These are phyloP conservation scores for Aspergillus saccharolyticus DNA, from an alignment of 495 filamentous ascomycete genomes.

Conservation along the genomic window DNA sequence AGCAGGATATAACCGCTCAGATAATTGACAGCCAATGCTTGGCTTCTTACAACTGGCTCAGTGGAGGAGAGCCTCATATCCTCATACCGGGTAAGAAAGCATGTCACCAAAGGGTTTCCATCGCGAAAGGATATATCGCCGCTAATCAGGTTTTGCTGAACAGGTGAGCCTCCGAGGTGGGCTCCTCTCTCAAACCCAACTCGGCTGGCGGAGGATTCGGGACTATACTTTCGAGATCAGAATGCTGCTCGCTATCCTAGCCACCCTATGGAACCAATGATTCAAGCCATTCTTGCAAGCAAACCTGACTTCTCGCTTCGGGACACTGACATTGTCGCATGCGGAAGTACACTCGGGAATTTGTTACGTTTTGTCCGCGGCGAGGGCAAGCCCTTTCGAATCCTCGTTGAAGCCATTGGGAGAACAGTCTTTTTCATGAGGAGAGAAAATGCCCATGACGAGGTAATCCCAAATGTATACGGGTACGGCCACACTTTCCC, in stretches of 20 bases:
- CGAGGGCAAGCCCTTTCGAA: conserved; percentile 47
- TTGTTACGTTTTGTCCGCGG: neutral
- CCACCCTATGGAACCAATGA: conserved; percentile 55
- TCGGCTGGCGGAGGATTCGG: conserved; percentile 46
- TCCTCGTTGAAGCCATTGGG: conserved; percentile 54
- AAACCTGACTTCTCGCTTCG: conserved; percentile 26
- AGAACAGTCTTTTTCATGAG: conserved; percentile 60
- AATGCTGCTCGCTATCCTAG: conserved; percentile 55
- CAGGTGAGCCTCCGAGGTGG: conserved; percentile 57
- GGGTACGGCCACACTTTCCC: conserved; percentile 65
- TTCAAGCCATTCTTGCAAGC: conserved; percentile 39
- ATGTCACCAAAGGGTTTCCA: neutral
- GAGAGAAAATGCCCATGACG: conserved; percentile 49
- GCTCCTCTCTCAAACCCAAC: conserved; percentile 48
- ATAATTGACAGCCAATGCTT: conserved; percentile 28
- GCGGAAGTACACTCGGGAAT: neutral
- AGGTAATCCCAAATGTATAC: conserved; percentile 44
- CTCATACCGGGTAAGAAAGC: conserved; percentile 47
- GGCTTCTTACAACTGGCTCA: conserved; percentile 54
- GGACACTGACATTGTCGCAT: neutral
- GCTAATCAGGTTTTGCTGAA: neutral
- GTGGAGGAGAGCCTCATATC: conserved; percentile 35
- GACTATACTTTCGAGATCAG: conserved; percentile 53
- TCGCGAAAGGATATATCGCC: no score
- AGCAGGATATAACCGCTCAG: neutral